Conservation (phyloP, 768 basidiomycete genomes). For the Pleurotus eryngii region DNA sequence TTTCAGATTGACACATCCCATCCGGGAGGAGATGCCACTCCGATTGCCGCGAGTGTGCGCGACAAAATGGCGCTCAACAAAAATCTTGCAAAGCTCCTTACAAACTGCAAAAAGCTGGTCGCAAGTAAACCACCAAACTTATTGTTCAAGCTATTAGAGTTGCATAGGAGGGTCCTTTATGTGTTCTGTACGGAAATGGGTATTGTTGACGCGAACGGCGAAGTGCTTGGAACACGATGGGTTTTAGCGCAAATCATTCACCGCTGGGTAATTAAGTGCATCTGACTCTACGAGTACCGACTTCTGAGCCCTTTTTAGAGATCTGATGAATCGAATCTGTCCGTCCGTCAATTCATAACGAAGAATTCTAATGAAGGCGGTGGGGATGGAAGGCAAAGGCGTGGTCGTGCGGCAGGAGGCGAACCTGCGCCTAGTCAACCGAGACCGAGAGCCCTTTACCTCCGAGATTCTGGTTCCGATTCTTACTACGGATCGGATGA, state of each 20-base stretch:
- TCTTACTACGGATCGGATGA: too few relatives aligned
- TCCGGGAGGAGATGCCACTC: not conserved
- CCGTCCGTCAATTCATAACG: too few relatives aligned
- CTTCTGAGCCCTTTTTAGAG: too few relatives aligned
- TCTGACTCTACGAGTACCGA: not conserved
- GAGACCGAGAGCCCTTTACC: too few relatives aligned
- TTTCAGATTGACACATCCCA: constrained; percentile 18
- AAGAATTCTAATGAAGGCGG: too few relatives aligned
- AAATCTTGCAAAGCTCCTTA: not conserved
- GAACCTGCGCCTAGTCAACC: too few relatives aligned
- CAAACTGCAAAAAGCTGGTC: not conserved
- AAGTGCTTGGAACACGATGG: not conserved
- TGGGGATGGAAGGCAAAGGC: too few relatives aligned
- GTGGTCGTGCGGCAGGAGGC: too few relatives aligned
- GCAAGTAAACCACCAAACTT: not conserved
- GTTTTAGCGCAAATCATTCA: not conserved
- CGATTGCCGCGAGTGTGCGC: not conserved
- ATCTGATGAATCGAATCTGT: not conserved
- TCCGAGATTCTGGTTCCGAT: too few relatives aligned
- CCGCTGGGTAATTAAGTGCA: not conserved
- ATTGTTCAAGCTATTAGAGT: not conserved
- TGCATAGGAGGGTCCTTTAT: not conserved
- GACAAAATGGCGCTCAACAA: not conserved
- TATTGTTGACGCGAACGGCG: not conserved
- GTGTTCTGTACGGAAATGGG: not conserved